These are phyloP conservation scores for Brasilioporus rufonigricans DNA, from an alignment of 768 basidiomycete genomes.

Conservation along the genomic window DNA sequence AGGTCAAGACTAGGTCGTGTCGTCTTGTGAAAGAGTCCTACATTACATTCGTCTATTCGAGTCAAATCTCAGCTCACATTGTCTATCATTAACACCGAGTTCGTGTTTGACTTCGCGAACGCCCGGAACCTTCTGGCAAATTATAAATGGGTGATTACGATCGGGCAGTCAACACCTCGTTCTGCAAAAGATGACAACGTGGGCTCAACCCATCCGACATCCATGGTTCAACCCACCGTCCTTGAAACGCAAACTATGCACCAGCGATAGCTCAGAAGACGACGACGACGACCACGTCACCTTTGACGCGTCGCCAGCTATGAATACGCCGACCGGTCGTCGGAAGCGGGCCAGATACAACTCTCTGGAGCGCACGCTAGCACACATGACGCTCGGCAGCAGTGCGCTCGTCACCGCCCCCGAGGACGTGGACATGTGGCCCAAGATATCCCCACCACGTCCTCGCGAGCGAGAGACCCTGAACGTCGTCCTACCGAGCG, in stretches of 20 bases:
- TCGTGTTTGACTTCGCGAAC: too few relatives aligned
- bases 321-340: too few relatives aligned
- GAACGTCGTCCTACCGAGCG: slow-evolving; percentile 31
- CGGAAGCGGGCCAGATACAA: slow-evolving; percentile 49
- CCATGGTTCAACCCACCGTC: slow-evolving; percentile 43
- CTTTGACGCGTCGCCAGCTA: slow-evolving; percentile 10
- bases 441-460: slow-evolving; percentile 3
- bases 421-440: slow-evolving; percentile 21
- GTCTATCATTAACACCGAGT: too few relatives aligned
- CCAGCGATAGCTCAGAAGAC: slow-evolving; percentile 10
- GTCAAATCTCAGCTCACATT: too few relatives aligned
- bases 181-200: slow-evolving; percentile 25
- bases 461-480: slow-evolving; percentile 5
- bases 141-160: not conserved
- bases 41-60: too few relatives aligned
- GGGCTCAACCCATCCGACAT: slow-evolving; percentile 37
- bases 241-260: slow-evolving; percentile 39
- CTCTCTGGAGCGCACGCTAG: slow-evolving; percentile 55
- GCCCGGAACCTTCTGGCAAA: too few relatives aligned
- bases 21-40: slow-evolving; percentile 1
- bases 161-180: not conserved
- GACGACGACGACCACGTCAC: slow-evolving; percentile 10
- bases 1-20: slow-evolving; percentile 16
- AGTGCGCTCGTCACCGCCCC: slow-evolving; percentile 1
- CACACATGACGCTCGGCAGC: slow-evolving; percentile 42